phyloP scores from a whole-genome alignment of 78 protist species.

The Dictyostelium purpureum region DNA sequence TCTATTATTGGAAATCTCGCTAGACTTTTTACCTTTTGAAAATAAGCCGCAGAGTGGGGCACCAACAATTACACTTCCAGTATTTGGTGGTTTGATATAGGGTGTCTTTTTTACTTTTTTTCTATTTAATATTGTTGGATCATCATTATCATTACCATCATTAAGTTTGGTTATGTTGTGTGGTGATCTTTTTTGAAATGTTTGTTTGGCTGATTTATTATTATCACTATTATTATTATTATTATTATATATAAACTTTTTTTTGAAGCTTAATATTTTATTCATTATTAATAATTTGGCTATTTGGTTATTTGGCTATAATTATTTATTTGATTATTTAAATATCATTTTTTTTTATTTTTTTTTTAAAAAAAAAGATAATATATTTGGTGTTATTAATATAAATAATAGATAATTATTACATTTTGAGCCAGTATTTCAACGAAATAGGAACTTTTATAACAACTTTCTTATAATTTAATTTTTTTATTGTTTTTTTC shows the following conservation, averaged over 20 bases:
- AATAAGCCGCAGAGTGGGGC: too few species aligned
- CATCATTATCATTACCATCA: not conserved
- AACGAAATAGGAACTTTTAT: not conserved
- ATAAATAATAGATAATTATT: not conserved
- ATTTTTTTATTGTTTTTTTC: too few species aligned
- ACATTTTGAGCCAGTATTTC: not conserved
- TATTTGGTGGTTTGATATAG: too few species aligned
- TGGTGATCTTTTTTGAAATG: not conserved
- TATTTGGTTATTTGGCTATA: too few species aligned
- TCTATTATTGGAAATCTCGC: not conserved
- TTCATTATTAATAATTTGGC: not conserved
- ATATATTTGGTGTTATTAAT: not conserved
- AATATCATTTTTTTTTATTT: too few species aligned
- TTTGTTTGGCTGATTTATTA: not conserved
- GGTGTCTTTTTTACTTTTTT: too few species aligned
- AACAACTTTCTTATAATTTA: not conserved
- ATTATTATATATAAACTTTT: not conserved
- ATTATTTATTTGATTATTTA: too few species aligned
- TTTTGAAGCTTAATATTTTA: not conserved
- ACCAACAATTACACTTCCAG: too few species aligned
- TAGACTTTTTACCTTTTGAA: not conserved
- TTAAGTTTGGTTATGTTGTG: not conserved
- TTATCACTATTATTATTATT: not conserved
- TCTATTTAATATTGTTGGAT: not conserved
- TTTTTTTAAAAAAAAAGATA: too few species aligned